Evolutionary conservation across 495 filamentous ascomycete species (phyloP).

Genomic region (Penicillium canariense): DNA sequence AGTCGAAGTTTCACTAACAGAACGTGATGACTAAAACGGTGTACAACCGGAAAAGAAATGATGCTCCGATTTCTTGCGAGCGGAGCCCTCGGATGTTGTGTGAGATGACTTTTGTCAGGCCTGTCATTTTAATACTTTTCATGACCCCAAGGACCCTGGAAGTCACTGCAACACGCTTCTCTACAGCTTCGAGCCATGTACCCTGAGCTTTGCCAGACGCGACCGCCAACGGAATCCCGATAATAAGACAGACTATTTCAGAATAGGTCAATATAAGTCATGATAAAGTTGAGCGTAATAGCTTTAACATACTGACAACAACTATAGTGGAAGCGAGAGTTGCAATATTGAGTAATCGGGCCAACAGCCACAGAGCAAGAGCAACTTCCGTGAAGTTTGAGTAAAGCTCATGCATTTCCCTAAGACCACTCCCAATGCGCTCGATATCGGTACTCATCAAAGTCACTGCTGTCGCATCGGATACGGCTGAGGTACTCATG

Average conservation of each 20-base stretch:
- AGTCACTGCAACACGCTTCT: constrained; percentile 51
- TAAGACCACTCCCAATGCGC: constrained; percentile 35
- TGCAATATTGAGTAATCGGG: constrained; percentile 46
- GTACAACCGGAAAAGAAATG: constrained; percentile 14
- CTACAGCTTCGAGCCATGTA: constrained; percentile 52
- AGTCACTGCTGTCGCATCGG: constrained; percentile 50
- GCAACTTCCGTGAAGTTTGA: constrained; percentile 51
- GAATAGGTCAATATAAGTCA: neutral
- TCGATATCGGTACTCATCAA: constrained; percentile 60
- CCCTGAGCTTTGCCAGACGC: constrained; percentile 21
- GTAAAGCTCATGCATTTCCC: constrained; percentile 48
- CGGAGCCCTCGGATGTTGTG: constrained; percentile 31
- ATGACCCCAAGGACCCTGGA: constrained; percentile 50
- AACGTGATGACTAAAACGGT: constrained; percentile 13
- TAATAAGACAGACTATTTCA: constrained; percentile 22
- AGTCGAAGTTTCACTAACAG: constrained; percentile 4
- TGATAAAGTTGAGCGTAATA: neutral
- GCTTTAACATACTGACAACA: constrained; percentile 37
- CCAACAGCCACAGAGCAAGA: constrained; percentile 52
- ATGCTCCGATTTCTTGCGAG: constrained; percentile 15
- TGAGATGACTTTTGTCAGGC: constrained; percentile 41
- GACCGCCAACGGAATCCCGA: constrained; percentile 18
- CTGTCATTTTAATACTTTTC: constrained; percentile 60
- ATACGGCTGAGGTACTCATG: constrained; percentile 34
- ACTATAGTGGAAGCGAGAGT: constrained; percentile 46